Percentiles rank a stretch among this genome's conserved stretches.
Conservation (phyloP, 305 asterid genomes). For the Fraxinus latifolia region DNA sequence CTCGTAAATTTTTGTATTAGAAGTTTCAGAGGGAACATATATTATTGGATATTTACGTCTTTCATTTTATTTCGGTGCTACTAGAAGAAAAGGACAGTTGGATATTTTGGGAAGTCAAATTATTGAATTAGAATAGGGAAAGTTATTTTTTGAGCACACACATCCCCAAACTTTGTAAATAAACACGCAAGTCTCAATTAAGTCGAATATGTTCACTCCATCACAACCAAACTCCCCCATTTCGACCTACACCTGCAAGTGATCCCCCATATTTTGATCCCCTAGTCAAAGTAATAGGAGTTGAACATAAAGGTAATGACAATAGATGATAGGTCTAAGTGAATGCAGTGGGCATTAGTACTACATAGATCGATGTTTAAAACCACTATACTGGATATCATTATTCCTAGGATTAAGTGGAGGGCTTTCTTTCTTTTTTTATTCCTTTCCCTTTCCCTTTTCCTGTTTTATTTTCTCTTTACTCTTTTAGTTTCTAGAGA, state of each 20-base stretch:
- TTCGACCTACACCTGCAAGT: not conserved
- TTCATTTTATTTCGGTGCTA: constrained; percentile 16
- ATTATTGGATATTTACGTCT: constrained; percentile 9
- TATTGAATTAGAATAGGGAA: not conserved
- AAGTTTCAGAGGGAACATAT: constrained; percentile 5
- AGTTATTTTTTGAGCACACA: not conserved
- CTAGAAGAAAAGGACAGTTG: not conserved
- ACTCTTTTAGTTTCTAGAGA: not conserved
- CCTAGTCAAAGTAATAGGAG: not conserved
- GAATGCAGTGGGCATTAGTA: not conserved
- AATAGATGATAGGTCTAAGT: not conserved
- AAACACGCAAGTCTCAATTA: not conserved
- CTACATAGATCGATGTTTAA: not conserved
- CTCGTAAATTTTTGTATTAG: not conserved
- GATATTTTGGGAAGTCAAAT: not conserved
- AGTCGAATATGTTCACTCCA: not conserved
- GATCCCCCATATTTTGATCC: not conserved
- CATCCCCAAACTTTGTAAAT: not conserved
- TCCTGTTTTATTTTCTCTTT: not conserved
- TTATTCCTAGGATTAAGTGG: not conserved
- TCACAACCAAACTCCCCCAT: not conserved
- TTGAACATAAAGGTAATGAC: not conserved
- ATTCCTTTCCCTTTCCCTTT: not conserved
- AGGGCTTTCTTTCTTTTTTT: not conserved
- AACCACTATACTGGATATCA: not conserved